phyloP scores from a whole-genome alignment of 495 filamentous ascomycete species.

The Hypoxylon fuscum region DNA sequence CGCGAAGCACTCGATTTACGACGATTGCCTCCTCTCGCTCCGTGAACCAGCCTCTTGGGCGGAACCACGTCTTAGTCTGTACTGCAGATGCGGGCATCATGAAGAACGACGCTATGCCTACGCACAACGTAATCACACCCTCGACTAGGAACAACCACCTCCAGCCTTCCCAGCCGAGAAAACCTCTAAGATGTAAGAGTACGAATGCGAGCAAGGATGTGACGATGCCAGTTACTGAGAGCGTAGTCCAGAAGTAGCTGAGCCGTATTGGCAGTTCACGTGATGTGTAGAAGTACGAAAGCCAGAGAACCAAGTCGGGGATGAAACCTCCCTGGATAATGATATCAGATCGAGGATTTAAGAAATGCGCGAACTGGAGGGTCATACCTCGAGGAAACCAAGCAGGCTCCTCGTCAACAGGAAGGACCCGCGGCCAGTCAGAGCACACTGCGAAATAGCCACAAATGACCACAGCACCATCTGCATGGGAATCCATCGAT shows the following conservation, averaged over 20 bases:
- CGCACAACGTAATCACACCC: slow-evolving; percentile 59
- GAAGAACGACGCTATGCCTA: slow-evolving; percentile 62
- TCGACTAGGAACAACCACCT: slow-evolving; percentile 67
- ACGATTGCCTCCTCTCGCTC: slow-evolving; percentile 63
- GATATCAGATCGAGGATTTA: not conserved
- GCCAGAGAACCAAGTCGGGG: slow-evolving; percentile 59
- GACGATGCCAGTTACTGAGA: slow-evolving; percentile 60
- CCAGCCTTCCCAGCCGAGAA: slow-evolving; percentile 65
- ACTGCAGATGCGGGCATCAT: slow-evolving; percentile 65
- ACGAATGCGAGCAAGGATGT: slow-evolving; percentile 63
- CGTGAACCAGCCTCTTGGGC: slow-evolving; percentile 61
- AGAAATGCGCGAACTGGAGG: slow-evolving; percentile 11
- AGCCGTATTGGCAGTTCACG: slow-evolving; percentile 60
- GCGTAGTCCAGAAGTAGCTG: slow-evolving; percentile 64
- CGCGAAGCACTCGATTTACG: slow-evolving; percentile 59
- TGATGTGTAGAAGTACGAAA: slow-evolving; percentile 64
- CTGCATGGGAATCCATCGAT: slow-evolving; percentile 77
- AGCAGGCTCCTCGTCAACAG: slow-evolving; percentile 49
- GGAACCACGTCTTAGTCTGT: slow-evolving; percentile 60
- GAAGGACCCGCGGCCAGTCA: slow-evolving; percentile 48
- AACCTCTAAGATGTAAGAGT: slow-evolving; percentile 61
- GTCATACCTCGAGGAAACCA: slow-evolving; percentile 51
- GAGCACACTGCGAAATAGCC: slow-evolving; percentile 41
- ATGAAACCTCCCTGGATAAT: slow-evolving; percentile 60
- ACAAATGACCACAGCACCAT: slow-evolving; percentile 62